Base-by-base conservation (phyloP, 345 rosid species). In the Boechera divaricarpa region DNA sequence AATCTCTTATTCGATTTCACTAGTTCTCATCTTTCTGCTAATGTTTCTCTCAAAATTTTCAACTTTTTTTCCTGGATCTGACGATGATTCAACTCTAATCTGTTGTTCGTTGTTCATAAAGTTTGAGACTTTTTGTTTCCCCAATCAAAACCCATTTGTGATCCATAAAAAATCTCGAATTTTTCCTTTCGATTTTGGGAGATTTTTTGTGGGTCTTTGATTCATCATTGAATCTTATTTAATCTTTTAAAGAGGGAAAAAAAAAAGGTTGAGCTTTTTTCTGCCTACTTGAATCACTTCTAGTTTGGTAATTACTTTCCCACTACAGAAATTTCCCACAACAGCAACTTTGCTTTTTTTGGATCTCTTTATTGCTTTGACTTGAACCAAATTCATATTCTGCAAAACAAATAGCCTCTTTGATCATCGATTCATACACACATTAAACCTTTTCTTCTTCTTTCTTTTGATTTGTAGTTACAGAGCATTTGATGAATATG, bases 401-500 rank as follows among this genome's bases (percentile, higher is more conserved):
- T 33, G 16, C 65, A 15, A 33, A 55, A 55, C 5, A 9, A 32
- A 33, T 0, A 18, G 16, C 72, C 36, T 58, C 26, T 69, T 69
- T 39, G 62, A 41, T 51, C 62, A 44, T 10, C 26, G 29, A 28
- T 28, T 21, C 29, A 28, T 59, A 59, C 18, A 4, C 12, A 2
- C 9, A 60, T 51, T 36, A 69, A 76, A 21, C 41, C 21, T 76
- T 69, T 10, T 48, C 26, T 28, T 67, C 62, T 41, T 49, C 31
- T 31, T 57, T 10, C 1, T 47, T 63, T 49, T 28, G 58, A 21
- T 41, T 73, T 77, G 73, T 78, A 95, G 99, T 82, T 95, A 95
- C 54, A 90, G 86, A 76, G 99, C 93, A 47, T 95, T 95, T 84
- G 99, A 95, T 84, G 93, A 91, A 61, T 78, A 84, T 52, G 93